phyloP scores from a whole-genome alignment of 2,329 filamentous ascomycete genomes.

The Mycosphaerelloides madeirae region DNA sequence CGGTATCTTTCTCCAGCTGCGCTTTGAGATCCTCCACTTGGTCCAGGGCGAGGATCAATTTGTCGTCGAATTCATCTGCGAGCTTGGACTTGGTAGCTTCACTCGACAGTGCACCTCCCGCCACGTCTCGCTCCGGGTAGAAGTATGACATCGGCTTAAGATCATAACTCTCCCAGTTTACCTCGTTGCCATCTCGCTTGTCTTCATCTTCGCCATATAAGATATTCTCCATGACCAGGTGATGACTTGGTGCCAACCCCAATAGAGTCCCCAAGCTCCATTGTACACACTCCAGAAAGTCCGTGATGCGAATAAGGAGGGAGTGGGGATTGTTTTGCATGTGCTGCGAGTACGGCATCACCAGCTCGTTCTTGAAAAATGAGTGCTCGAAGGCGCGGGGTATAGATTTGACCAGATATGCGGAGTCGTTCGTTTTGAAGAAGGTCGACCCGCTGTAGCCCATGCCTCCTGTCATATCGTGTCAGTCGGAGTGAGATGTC shows the following conservation, averaged over 20 bases:
- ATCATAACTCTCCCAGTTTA: conserved; percentile 65
- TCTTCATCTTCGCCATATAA: conserved; percentile 55
- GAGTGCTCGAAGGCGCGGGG: conserved; percentile 65
- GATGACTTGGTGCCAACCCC: conserved; percentile 61
- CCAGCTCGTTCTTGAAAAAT: conserved; percentile 63
- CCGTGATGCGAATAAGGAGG: conserved; percentile 65
- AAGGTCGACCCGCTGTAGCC: conserved; percentile 74
- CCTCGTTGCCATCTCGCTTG: conserved; percentile 23
- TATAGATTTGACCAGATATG: conserved; percentile 67
- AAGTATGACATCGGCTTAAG: conserved; percentile 72
- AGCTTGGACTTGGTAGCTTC: conserved; percentile 62
- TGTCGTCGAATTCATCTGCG: conserved; percentile 64
- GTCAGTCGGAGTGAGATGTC: not conserved
- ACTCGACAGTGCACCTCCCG: conserved; percentile 58
- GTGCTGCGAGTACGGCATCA: conserved; percentile 61
- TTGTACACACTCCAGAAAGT: conserved; percentile 58
- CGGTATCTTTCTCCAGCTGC: conserved; percentile 58
- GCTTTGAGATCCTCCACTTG: conserved; percentile 54
- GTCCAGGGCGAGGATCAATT: conserved; percentile 53
- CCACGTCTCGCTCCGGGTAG: conserved; percentile 68
- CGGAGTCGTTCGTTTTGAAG: conserved; percentile 62
- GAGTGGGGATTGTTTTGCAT: conserved; percentile 58
- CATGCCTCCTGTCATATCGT: conserved; percentile 47
- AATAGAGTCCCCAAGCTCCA: conserved; percentile 56
- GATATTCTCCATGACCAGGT: conserved; percentile 75